These are phyloP conservation scores for Marasmius sp. DNA, from an alignment of 1,284 basidiomycete genomes.

Conservation along the genomic window DNA sequence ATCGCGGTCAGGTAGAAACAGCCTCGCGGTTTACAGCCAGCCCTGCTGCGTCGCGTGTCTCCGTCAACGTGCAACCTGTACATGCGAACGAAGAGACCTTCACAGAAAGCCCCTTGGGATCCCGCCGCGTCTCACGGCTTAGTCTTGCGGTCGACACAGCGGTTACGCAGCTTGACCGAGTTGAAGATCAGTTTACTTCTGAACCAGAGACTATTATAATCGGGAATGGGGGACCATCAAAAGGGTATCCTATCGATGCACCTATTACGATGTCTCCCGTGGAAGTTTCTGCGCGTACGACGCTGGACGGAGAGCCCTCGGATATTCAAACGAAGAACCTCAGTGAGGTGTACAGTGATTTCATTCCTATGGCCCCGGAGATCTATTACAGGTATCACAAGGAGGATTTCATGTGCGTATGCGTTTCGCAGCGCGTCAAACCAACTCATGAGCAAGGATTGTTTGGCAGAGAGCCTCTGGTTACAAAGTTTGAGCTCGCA, in stretches of 20 bases:
- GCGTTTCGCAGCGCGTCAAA: background rate
- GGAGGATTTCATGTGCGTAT: constrained; percentile 1
- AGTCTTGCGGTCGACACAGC: too few species aligned
- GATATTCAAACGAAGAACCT: background rate
- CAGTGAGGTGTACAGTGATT: background rate
- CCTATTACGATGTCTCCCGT: background rate
- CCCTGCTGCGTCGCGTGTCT: background rate
- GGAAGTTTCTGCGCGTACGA: background rate
- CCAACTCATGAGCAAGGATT: background rate
- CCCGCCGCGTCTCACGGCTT: background rate
- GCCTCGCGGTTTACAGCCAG: background rate
- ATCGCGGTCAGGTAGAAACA: background rate
- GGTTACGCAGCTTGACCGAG: too few species aligned
- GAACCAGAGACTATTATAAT: background rate
- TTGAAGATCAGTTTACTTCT: background rate
- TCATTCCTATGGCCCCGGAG: constrained; percentile 7
- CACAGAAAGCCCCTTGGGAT: background rate
- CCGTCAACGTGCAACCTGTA: background rate
- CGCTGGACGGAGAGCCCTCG: background rate
- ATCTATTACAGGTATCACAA: constrained; percentile 6
- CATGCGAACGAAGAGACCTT: background rate
- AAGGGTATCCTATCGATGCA: background rate
- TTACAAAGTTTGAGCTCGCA: background rate
- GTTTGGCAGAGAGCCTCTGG: background rate
- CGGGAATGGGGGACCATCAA: background rate